Base-by-base conservation (phyloP, 495 filamentous ascomycete species). In the Hamigera avellanea region DNA sequence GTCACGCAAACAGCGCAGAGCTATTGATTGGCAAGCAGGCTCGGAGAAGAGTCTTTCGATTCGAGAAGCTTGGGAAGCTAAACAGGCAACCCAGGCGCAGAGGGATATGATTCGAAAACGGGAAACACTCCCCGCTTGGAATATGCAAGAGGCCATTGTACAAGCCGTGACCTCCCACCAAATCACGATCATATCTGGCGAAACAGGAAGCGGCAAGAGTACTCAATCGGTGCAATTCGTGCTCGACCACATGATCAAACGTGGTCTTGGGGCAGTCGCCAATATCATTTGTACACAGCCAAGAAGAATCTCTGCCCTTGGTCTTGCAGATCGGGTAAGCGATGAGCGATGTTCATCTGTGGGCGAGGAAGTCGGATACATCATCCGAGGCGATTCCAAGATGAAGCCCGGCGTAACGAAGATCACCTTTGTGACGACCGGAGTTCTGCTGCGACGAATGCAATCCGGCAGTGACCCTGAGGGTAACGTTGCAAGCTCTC, bases 281-380 rank as follows among this genome's bases (percentile, higher is more conserved):
- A 95, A 88, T 43, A 94, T 98, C 31, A 76, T 98, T 40, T 95
- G 91, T 49, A 96, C 91, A 1, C 91, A 98, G 54, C 91, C 91
- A 2, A 76, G 91, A 26, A 74, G 91, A 47, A 98, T 98, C 39
- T 95, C 89, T 14, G 93, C 93, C 3, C 67, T 98, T 2, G 86
- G 91, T 18, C 70, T 98, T 38, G 91, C 91, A 4, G 91, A 98
- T 59, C 76, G 91, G 49, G 93, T 96, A 1, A 85, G 83, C 37
- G 86, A 94, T 35, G 91, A 98, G 56, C 77, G 91, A 29, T 93
- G 85, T 54, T 70, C 76, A 1, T 56, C 51, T 21, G 77, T 96
- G 8, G 91, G 91, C 0, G 78, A 85, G 36, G 91, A 98, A 54
- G 75, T 98, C 25, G 91, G 91, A 7, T 98, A 94, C 52, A 70